Conservation (phyloP, 306 rosid species). For the Hippophae gyantsensis region DNA sequence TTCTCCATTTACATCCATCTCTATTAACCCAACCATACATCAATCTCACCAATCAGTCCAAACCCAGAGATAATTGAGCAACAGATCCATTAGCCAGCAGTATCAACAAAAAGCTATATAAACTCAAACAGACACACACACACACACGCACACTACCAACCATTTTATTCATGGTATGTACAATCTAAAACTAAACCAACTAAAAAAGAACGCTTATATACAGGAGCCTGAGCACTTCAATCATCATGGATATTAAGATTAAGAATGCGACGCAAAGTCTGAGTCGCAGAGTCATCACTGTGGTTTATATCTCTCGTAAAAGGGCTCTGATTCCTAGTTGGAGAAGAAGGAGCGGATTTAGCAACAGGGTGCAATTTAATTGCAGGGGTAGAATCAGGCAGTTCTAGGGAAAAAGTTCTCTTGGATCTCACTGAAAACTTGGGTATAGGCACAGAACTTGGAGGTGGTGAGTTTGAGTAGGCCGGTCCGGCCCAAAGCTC, state of each 20-base stretch:
- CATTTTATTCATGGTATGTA: slow-evolving; percentile 38
- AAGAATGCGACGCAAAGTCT: slow-evolving; percentile 60
- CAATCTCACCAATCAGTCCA: slow-evolving; percentile 18
- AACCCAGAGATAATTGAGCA: slow-evolving; percentile 23
- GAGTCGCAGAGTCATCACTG: slow-evolving; percentile 51
- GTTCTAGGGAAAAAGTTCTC: slow-evolving; percentile 57
- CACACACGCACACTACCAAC: slow-evolving; percentile 12
- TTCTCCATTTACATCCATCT: slow-evolving; percentile 5
- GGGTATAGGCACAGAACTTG: slow-evolving; percentile 85
- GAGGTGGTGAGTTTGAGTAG: slow-evolving; percentile 89
- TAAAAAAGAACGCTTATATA: slow-evolving; percentile 31
- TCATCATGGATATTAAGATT: slow-evolving; percentile 46
- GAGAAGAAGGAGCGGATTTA: slow-evolving; percentile 61
- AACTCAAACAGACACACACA: slow-evolving; percentile 20
- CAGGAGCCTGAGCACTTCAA: slow-evolving; percentile 33
- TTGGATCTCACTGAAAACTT: slow-evolving; percentile 55
- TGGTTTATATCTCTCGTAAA: slow-evolving; percentile 32
- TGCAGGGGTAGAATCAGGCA: slow-evolving; percentile 39
- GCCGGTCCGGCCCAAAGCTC: slow-evolving; percentile 97
- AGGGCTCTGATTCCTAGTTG: slow-evolving; percentile 28
- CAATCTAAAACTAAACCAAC: slow-evolving; percentile 31
- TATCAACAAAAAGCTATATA: slow-evolving; percentile 28
- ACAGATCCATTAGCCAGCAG: slow-evolving; percentile 26
- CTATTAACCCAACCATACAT: slow-evolving; percentile 15
- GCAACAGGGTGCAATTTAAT: slow-evolving; percentile 36